phyloP scores from a whole-genome alignment of 1,284 basidiomycete genomes.

The Malassezia obtusa region DNA sequence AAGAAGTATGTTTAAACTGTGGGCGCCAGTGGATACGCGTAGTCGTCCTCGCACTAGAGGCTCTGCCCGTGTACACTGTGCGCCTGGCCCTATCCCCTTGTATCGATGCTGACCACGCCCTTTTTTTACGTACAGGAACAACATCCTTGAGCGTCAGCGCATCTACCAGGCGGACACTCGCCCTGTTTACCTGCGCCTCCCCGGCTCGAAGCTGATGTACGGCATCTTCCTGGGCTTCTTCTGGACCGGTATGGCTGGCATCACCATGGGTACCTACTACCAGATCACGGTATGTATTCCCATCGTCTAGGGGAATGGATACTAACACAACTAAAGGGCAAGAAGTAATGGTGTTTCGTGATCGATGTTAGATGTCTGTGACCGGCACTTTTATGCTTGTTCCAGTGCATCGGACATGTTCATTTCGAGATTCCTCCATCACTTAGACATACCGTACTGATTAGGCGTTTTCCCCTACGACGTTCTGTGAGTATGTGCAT shows the following conservation, averaged over 20 bases:
- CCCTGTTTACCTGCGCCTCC: slow-evolving; percentile 38
- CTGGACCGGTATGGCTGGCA: slow-evolving; percentile 38
- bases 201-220: slow-evolving; percentile 36
- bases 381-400: too few relatives aligned
- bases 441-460: neutral
- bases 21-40: too few relatives aligned
- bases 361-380: neutral
- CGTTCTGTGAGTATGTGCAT: too few relatives aligned
- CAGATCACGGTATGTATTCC: slow-evolving; percentile 32
- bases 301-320: neutral
- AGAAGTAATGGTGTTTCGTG: slow-evolving; percentile 5
- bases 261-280: slow-evolving; percentile 36
- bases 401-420: too few relatives aligned
- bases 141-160: slow-evolving; percentile 35
- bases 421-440: neutral
- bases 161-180: slow-evolving; percentile 36
- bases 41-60: too few relatives aligned
- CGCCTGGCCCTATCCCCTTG: too few relatives aligned
- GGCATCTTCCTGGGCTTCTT: slow-evolving; percentile 40
- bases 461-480: neutral
- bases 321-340: slow-evolving; percentile 12
- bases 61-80: too few relatives aligned
- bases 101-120: neutral
- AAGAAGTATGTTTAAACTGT: slow-evolving; percentile 10
- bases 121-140: slow-evolving; percentile 22